phyloP scores from a whole-genome alignment of 73 alveolate species.

The Paramecium biaurelia region DNA sequence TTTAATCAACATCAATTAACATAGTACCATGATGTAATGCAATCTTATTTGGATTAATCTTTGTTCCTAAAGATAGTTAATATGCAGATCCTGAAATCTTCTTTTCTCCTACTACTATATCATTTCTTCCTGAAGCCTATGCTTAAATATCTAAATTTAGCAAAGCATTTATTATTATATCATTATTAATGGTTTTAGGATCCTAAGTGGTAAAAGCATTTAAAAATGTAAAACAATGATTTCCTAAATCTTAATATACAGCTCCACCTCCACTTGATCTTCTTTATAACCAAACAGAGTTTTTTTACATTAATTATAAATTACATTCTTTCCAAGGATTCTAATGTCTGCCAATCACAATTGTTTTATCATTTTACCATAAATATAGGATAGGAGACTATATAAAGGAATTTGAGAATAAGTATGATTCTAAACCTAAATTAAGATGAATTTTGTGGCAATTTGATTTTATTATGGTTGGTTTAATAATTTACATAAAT shows the following conservation, averaged over 20 bases:
- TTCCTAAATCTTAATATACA: slow-evolving; percentile 82
- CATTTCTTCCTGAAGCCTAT: slow-evolving; percentile 90
- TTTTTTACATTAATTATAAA: slow-evolving; percentile 69
- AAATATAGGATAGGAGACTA: slow-evolving; percentile 57
- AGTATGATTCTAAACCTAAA: not conserved
- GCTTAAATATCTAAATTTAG: slow-evolving; percentile 70
- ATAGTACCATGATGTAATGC: slow-evolving; percentile 94
- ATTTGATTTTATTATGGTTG: not conserved
- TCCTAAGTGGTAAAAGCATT: slow-evolving; percentile 67
- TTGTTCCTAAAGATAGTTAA: slow-evolving; percentile 72
- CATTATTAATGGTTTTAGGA: slow-evolving; percentile 82
- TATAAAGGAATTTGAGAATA: not conserved
- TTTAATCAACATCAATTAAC: slow-evolving; percentile 75
- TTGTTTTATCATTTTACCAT: slow-evolving; percentile 82
- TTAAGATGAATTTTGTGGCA: not conserved
- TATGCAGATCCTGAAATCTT: slow-evolving; percentile 85
- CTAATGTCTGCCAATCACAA: slow-evolving; percentile 92
- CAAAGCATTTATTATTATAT: slow-evolving; percentile 74
- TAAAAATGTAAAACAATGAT: slow-evolving; percentile 82
- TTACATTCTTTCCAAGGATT: slow-evolving; percentile 94
- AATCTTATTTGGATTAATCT: slow-evolving; percentile 70
- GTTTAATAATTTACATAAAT: slow-evolving; percentile 5
- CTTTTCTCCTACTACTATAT: slow-evolving; percentile 76
- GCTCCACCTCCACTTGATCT: slow-evolving; percentile 95
- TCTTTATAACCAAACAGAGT: slow-evolving; percentile 72